Evolutionary conservation across 2,329 filamentous ascomycete genomes (phyloP), one percentile per base, ranked within the genome.

Genomic region (Dendryphion nanum): DNA sequence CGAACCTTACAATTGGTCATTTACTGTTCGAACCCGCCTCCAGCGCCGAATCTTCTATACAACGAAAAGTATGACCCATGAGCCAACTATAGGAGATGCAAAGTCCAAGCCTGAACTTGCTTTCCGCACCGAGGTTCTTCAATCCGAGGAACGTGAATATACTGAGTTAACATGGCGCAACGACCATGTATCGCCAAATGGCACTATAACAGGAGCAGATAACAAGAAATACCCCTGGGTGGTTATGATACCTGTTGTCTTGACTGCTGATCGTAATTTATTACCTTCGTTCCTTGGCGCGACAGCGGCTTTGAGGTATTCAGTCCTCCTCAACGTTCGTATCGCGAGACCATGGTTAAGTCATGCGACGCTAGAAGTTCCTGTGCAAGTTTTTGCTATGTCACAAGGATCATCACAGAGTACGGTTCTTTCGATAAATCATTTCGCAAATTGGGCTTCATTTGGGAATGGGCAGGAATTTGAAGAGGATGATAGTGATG

Each of bases 41-140:
- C 33, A 35, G 21, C 33, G 33, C 20, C 33, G 33, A n/a, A 5
- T 35, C 17, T 23, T 23, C 17, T 35, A 35, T 17, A 5, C 33
- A 23, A 35, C 33, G 24, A 24, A 26, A 23, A 18, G 8, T 16
- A n/a, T 35, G 4, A 26, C 5, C 8, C 18, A 24, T 10, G 33
- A 24, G 18, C 33, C 33, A 16, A 35, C 33, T 5, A 12, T 26
- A 10, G 19, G 5, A n/a, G 19, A 24, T 23, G 10, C 19, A 10
- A 12, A 17, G 5, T 23, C 6, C 14, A 8, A 10, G 18, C 18
- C 33, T 6, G n/a, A 35, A n/a, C 15, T 35, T 35, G 18, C 18
- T 8, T 14, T 35, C 13, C 12, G 15, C 5, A 26, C 33, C 18
- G 17, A 35, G 14, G 15, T 35, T 6, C 21, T 35, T 6, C 18